Percentiles rank a stretch among this genome's conserved stretches.
Evolutionary conservation across 1,139 yeast genomes (phyloP).

Genomic region (Candida sojae): DNA sequence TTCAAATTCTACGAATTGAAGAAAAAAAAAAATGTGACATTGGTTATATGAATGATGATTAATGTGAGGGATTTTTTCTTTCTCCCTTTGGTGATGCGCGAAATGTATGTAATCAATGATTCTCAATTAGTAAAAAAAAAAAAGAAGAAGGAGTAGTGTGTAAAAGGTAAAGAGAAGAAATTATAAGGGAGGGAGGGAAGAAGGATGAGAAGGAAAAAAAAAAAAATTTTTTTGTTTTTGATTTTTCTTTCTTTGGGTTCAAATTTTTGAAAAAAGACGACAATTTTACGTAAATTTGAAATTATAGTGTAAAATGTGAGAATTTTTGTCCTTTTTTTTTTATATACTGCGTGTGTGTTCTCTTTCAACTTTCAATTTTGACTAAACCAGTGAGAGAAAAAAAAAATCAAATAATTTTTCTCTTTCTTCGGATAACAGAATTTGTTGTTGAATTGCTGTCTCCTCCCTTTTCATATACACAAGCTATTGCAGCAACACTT

Average conservation of each 20-base stretch:
- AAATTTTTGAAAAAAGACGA: too few relatives aligned
- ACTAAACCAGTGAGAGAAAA: neutral
- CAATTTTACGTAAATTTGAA: too few relatives aligned
- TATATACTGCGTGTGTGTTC: neutral
- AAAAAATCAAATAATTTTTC: slow-evolving; percentile 2
- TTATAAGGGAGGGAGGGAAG: too few relatives aligned
- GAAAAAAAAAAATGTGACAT: neutral
- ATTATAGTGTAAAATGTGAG: too few relatives aligned
- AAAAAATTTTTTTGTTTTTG: too few relatives aligned
- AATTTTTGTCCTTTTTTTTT: too few relatives aligned
- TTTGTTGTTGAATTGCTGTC: slow-evolving; percentile 3
- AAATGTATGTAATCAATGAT: too few relatives aligned
- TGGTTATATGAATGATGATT: neutral
- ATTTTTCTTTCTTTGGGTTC: too few relatives aligned
- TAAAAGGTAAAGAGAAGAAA: too few relatives aligned
- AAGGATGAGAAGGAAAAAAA: too few relatives aligned
- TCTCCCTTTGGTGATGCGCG: neutral
- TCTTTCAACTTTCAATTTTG: neutral
- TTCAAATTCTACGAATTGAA: neutral
- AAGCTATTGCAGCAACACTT: neutral
- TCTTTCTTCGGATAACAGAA: slow-evolving; percentile 1
- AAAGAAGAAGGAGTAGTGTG: neutral
- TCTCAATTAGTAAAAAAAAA: too few relatives aligned
- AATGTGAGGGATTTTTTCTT: neutral
- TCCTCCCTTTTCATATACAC: neutral